Evolutionary conservation across 2,329 filamentous ascomycete genomes (phyloP).

Genomic region (Mariannaea elegans): DNA sequence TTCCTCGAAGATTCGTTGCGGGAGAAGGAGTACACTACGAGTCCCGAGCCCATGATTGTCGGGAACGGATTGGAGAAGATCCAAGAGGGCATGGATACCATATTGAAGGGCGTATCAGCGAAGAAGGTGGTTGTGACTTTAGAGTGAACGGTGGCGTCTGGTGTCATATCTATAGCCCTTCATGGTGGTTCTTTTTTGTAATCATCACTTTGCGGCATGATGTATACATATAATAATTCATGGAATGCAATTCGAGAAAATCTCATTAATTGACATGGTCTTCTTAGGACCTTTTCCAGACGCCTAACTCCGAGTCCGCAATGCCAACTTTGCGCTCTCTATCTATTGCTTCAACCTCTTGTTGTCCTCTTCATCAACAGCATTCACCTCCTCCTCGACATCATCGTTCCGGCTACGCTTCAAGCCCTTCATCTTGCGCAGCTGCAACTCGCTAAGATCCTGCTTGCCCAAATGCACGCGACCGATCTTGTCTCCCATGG

Average conservation of each 20-base stretch:
- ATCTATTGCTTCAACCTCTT: constrained; percentile 48
- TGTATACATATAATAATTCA: constrained; percentile 4
- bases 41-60: constrained; percentile 14
- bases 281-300: constrained; percentile 41
- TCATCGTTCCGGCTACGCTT: constrained; percentile 80
- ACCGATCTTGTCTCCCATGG: constrained; percentile 95
- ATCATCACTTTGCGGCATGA: neutral
- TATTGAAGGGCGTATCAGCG: constrained; percentile 3
- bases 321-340: constrained; percentile 15
- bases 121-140: constrained; percentile 22
- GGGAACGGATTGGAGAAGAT: constrained; percentile 18
- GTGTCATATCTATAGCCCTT: too few relatives aligned
- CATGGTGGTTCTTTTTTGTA: neutral
- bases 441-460: constrained; percentile 87
- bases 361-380: constrained; percentile 48
- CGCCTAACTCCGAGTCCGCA: constrained; percentile 43
- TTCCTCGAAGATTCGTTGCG: constrained; percentile 12
- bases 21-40: neutral
- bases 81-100: constrained; percentile 8
- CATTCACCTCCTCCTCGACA: constrained; percentile 57
- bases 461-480: constrained; percentile 91
- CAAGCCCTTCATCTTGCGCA: constrained; percentile 98
- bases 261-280: constrained; percentile 39
- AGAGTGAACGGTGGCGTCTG: neutral
- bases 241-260: constrained; percentile 27